These are phyloP conservation scores for Xylariaceae sp. DNA, from an alignment of 2,329 filamentous ascomycete species.

Conservation along the genomic window DNA sequence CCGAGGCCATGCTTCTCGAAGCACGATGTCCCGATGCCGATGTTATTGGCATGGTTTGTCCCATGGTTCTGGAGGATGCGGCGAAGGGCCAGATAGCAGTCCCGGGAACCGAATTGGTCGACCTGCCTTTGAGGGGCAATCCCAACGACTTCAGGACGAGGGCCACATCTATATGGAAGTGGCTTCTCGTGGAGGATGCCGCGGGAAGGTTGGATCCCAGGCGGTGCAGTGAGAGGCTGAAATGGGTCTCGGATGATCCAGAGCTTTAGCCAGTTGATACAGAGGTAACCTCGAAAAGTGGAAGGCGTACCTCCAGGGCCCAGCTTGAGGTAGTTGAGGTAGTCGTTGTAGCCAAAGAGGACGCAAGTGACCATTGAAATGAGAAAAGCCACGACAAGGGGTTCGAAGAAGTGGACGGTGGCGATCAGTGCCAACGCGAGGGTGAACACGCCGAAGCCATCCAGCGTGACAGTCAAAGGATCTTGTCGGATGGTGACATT, in stretches of 20 bases:
- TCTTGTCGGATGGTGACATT: conserved; percentile 44
- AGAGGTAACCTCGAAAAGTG: conserved; percentile 68
- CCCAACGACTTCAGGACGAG: conserved; percentile 64
- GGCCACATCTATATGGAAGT: conserved; percentile 59
- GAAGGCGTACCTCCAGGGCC: conserved; percentile 77
- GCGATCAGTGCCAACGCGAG: conserved; percentile 43
- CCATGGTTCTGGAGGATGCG: conserved; percentile 49
- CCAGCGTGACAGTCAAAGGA: conserved; percentile 49
- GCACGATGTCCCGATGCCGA: conserved; percentile 65
- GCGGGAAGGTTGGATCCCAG: conserved; percentile 44
- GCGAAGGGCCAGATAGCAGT: conserved; percentile 53
- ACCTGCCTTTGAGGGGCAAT: conserved; percentile 80
- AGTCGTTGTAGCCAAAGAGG: conserved; percentile 63
- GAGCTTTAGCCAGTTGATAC: conserved; percentile 67
- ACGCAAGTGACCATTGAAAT: conserved; percentile 45
- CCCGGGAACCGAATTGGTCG: conserved; percentile 55
- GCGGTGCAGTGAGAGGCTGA: conserved; percentile 48
- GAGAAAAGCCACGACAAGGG: conserved; percentile 43
- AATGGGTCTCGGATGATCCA: conserved; percentile 71
- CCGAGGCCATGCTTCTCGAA: conserved; percentile 80
- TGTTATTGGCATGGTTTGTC: conserved; percentile 36
- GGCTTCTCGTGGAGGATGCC: conserved; percentile 53
- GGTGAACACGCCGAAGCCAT: conserved; percentile 43
- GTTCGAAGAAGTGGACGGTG: conserved; percentile 47
- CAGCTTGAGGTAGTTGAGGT: conserved; percentile 68